Base-by-base conservation (phyloP, 73 alveolate genomes). In the Durusdinium trenchii region DNA sequence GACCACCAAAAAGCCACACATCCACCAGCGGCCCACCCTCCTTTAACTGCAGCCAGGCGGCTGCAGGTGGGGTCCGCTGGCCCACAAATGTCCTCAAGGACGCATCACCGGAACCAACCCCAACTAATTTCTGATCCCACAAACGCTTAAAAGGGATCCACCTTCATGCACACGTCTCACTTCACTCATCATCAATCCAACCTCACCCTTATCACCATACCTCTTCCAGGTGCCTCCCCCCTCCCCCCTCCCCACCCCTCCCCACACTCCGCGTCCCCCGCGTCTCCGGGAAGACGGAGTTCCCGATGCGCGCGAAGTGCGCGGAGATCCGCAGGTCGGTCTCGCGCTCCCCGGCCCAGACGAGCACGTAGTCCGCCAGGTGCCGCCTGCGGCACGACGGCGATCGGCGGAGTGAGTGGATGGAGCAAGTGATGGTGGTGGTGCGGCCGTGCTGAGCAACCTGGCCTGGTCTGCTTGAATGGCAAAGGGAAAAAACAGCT, bases 281-380 rank as follows among this genome's bases (percentile, higher is more conserved):
- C 5, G 52, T 36, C 40, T 3, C 95, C 67, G 99, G 99, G 52
- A 94, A 94, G 67, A 94, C 99, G 35, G 94, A 76, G 84, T 94
- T 94, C 94, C 98, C 98, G 46, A 94, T 94, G 38, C 99, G 93
- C 32, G 99, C 99, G 50, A 94, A 94, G 93, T 94, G 99, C 46
- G 98, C 38, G 46, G 98, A 91, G 57, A 91, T 91, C 76, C 98
- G 84, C 36, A 84, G 94, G 52, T 84, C 98, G 5, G 98, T 91
- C 98, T 91, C 98, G 46, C 93, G 81, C 23, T 78, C 99, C 45
- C 99, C 99, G 38, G 99, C 99, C 99, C 99, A 94, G 40, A 94
- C 99, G n/a, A 94, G 84, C 40, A 78, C 99, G 35, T 94, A 94
- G 94, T 94, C 99, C 30, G 99, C 99, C 50, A 94, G 73, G 40